A percentile compares a stretch with the other conserved stretches of the same genome.
These are phyloP conservation scores for Candida tallmaniae DNA, from an alignment of 805 yeast species.

Conservation along the genomic window DNA sequence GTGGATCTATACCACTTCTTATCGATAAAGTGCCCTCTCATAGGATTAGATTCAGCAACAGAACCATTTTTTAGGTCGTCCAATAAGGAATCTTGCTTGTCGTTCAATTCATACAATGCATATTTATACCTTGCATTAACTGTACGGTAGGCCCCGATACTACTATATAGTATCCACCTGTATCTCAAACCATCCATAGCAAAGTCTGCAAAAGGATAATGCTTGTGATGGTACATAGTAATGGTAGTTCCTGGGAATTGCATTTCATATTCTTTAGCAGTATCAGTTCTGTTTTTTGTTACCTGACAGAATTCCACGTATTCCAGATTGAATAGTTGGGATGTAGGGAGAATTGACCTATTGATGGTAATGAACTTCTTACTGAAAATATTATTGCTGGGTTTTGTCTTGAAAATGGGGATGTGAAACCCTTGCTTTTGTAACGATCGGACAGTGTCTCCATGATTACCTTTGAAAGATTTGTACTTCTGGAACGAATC, in stretches of 20 bases:
- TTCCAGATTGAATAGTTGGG: not conserved
- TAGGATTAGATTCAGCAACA: not conserved
- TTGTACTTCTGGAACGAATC: not conserved
- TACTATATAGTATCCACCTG: conserved; percentile 2
- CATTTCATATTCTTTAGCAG: not conserved
- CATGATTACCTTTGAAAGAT: not conserved
- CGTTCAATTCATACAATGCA: not conserved
- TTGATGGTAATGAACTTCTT: not conserved
- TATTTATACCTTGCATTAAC: not conserved
- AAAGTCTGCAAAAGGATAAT: conserved; percentile 3
- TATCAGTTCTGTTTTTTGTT: too few relatives aligned
- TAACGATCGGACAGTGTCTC: not conserved
- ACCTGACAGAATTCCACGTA: not conserved
- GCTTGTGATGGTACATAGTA: not conserved
- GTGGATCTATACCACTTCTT: not conserved
- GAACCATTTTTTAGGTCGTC: not conserved
- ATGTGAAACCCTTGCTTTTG: not conserved
- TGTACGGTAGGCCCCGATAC: not conserved
- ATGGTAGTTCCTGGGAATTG: not conserved
- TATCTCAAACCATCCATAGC: not conserved
- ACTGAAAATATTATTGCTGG: not conserved
- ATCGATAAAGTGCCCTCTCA: not conserved
- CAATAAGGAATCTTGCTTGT: not conserved
- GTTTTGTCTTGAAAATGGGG: not conserved
- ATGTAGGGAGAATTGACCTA: not conserved